Base-by-base conservation (phyloP, 176 grass and related monocot genomes). In the Oryza meridionalis region DNA sequence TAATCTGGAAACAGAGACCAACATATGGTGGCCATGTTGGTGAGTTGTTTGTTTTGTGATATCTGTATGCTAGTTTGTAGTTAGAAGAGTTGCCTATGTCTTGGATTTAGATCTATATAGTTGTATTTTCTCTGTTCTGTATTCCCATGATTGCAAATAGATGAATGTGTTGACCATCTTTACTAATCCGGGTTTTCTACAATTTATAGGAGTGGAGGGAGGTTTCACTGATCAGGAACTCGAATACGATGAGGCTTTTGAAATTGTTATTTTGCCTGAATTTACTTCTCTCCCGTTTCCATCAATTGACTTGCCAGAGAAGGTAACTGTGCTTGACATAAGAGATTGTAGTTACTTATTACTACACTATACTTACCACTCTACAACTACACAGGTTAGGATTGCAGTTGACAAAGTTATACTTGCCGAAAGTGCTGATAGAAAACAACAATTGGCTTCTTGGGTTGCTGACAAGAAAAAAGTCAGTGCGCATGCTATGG, bases 281-380 rank as follows among this genome's bases (percentile, higher is more conserved):
- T 96, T 92, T 63, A 19, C 89, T 33, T 92, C 84, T 80, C 93
- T 99, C 69, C 91, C 89, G 21, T 96, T 99, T 85, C 96, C 96
- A 15, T 99, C 93, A 73, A 93, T 96, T 76, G 93, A 99, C 27
- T 91, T 99, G 53, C 96, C 93, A 87, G 93, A 99, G 82, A 99
- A 99, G 93, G 96, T 99, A 90, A 47, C 67, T 51, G 24, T 21
- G 1, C 32, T 88, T 46, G 9, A 29, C 75, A 35, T 72, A 64
- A 50, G 45, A 46, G 32, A 61, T 22, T 53, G 25, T 64, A 81
- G 72, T 61, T 76, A 7, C 16, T 21, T 78, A 37, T 21, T 78
- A 37, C 35, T 85, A 43, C n/a, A 24, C 26, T 27, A 27, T 72
- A 67, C 74, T 82, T 76, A 82, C 40, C 62, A 6, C 67, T 37